phyloP scores from a whole-genome alignment of 495 filamentous ascomycete genomes.

The Parathielavia appendiculata region DNA sequence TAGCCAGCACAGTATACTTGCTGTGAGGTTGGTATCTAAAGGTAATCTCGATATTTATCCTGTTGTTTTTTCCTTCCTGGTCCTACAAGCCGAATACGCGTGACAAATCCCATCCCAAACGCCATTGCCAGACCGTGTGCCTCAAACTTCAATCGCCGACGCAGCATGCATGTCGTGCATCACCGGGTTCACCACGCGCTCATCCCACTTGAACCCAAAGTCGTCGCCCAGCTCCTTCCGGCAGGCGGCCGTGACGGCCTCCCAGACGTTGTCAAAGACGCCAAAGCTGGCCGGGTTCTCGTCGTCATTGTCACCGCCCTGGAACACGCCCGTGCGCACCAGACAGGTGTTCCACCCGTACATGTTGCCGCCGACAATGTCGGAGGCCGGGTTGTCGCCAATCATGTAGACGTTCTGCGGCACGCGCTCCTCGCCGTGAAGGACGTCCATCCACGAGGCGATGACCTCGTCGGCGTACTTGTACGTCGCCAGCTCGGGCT shows the following conservation, averaged over 20 bases:
- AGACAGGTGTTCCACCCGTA: slow-evolving; percentile 83
- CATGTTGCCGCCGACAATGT: slow-evolving; percentile 75
- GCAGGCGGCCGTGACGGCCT: slow-evolving; percentile 94
- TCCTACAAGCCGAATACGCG: too few species aligned
- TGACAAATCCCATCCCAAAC: background rate
- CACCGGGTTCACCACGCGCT: slow-evolving; percentile 55
- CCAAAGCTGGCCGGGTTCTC: slow-evolving; percentile 93
- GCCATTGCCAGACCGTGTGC: background rate
- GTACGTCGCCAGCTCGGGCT: slow-evolving; percentile 75
- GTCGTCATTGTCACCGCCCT: slow-evolving; percentile 72
- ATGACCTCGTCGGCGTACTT: slow-evolving; percentile 76
- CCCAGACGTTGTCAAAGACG: slow-evolving; percentile 73
- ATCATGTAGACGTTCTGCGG: slow-evolving; percentile 78
- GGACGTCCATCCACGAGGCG: slow-evolving; percentile 66
- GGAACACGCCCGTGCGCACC: slow-evolving; percentile 58
- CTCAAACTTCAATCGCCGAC: slow-evolving; percentile 50
- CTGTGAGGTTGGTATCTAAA: too few species aligned
- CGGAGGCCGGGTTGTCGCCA: slow-evolving; percentile 73
- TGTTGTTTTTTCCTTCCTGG: too few species aligned
- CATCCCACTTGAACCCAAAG: slow-evolving; percentile 48
- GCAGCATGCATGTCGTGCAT: slow-evolving; percentile 45
- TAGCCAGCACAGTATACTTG: too few species aligned
- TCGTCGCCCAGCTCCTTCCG: slow-evolving; percentile 68
- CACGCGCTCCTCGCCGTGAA: slow-evolving; percentile 65
- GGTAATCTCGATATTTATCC: too few species aligned